These are phyloP conservation scores for Solanum appendiculatum DNA, from an alignment of 257 asterid species.

Conservation along the genomic window DNA sequence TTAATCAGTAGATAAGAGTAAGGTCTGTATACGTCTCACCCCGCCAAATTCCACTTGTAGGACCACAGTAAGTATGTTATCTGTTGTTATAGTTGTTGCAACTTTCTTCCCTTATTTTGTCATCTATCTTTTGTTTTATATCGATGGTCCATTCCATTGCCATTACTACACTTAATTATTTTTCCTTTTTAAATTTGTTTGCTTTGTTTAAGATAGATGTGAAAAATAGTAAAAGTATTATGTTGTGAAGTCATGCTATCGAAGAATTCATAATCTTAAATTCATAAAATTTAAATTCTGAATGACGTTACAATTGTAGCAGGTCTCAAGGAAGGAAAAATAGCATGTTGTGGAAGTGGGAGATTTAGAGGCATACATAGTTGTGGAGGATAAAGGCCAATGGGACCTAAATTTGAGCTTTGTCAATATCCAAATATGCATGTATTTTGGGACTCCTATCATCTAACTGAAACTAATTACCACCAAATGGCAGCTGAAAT, in stretches of 20 bases:
- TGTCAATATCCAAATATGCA: conserved; percentile 14
- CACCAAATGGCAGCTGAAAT: conserved; percentile 17
- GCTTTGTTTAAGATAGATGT: too few relatives aligned
- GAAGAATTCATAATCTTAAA: too few relatives aligned
- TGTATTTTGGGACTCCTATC: conserved; percentile 27
- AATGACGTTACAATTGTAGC: neutral
- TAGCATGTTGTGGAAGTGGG: conserved; percentile 29
- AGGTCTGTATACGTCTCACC: too few relatives aligned
- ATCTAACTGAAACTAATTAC: conserved; percentile 14
- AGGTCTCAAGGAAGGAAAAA: conserved; percentile 22
- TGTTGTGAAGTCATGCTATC: too few relatives aligned
- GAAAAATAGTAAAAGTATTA: too few relatives aligned
- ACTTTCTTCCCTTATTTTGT: neutral
- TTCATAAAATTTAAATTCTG: neutral
- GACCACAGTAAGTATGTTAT: too few relatives aligned
- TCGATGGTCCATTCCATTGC: neutral
- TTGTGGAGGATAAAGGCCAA: conserved; percentile 26
- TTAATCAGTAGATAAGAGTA: too few relatives aligned
- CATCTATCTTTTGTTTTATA: neutral
- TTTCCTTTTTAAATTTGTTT: too few relatives aligned
- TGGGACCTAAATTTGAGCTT: conserved; percentile 10
- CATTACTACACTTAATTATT: too few relatives aligned
- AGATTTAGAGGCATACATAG: conserved; percentile 13
- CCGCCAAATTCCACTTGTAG: too few relatives aligned
- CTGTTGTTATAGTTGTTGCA: too few relatives aligned